Base-by-base conservation (phyloP, 306 rosid species). In the Trichosanthes cucumerina region DNA sequence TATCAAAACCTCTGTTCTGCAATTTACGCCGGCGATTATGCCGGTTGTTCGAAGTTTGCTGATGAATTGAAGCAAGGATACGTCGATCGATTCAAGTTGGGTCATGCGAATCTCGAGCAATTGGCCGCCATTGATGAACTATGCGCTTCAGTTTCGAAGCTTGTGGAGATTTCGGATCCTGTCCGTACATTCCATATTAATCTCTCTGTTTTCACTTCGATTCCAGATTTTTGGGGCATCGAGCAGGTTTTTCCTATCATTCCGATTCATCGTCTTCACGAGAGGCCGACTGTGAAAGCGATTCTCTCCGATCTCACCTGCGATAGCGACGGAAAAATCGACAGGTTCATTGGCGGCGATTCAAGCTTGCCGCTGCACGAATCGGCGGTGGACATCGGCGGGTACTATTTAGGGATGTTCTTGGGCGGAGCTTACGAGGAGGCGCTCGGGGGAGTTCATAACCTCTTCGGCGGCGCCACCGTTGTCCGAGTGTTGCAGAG, bases 361-460 rank as follows among this genome's bases (percentile, higher is more conserved):
- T 70, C 92, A 0, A 91, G 93, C 82, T 52, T 93, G 92, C 88
- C 92, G 10, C 90, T 93, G 0, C 98, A 93, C 75, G 97, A 91
- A 26, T 1, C 89, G 80, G 91, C 79, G 54, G 98, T 91, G 56
- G 82, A 81, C 0, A 80, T 84, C 46, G 78, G 83, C 34, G 69
- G 82, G 75, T 93, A 93, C 88, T 93, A 87, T 78, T 71, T 93
- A 76, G 98, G 97, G 80, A 93, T 93, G 98, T 93, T 93, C 88
- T 85, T 93, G 85, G 98, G 97, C 14, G 98, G 98, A 86, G 97
- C 98, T 68, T 93, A 93, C 58, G 89, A 93, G 97, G 98, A 93
- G 90, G 97, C 98, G 15, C 93, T 93, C n/a, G 98, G 98, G 4
- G 98, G 98, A 33, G 47, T 93, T 73, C 98, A 93, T 85, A 93